phyloP scores from a whole-genome alignment of 129 eudicot genomes.

The Escallonia herrerae region DNA sequence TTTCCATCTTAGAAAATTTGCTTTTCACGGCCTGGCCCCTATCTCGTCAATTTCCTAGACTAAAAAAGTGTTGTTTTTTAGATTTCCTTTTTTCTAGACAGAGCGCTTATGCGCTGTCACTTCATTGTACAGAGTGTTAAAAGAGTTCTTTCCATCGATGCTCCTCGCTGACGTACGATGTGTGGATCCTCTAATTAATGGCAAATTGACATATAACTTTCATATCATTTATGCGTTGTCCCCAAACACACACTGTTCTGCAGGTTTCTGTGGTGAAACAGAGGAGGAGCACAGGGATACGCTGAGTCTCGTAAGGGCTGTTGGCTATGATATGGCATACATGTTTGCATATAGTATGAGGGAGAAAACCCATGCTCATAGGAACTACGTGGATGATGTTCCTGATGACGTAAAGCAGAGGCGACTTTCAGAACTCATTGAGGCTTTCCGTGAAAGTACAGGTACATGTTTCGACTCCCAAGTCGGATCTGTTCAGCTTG shows the following conservation, averaged over 20 bases:
- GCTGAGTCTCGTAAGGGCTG: conserved; percentile 58
- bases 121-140: no score
- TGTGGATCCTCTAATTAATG: no score
- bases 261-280: conserved; percentile 96
- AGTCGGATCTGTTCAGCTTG: conserved; percentile 73
- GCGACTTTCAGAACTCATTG: conserved; percentile 80
- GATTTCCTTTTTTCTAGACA: no score
- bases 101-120: background rate
- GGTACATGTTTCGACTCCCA: conserved; percentile 81
- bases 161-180: no score
- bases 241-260: background rate
- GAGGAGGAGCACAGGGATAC: conserved; percentile 92
- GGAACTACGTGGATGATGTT: conserved; percentile 76
- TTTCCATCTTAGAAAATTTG: no score
- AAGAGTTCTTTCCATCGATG: no score
- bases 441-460: conserved; percentile 79
- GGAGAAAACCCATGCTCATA: conserved; percentile 97
- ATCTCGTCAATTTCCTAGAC: no score
- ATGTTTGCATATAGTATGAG: conserved; percentile 99
- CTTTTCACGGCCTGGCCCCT: no score
- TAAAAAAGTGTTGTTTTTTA: no score
- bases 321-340: conserved; percentile 98
- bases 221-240: no score
- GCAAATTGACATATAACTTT: no score
- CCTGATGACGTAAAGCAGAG: conserved; percentile 83